These are phyloP conservation scores for Lachancea kluyveri DNA, from an alignment of 805 yeast species.

Conservation along the genomic window DNA sequence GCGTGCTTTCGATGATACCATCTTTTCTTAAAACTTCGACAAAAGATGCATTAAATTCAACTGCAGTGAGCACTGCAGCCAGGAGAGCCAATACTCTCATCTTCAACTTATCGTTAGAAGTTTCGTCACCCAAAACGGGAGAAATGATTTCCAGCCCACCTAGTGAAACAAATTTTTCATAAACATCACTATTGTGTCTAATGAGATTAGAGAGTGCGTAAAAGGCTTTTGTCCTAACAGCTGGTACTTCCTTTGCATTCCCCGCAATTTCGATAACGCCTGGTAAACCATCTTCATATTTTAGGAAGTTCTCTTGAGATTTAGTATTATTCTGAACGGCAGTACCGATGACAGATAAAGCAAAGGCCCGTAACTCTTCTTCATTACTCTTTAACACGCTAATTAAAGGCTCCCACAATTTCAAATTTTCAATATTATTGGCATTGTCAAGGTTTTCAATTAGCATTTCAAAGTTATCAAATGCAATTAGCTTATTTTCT, in stretches of 20 bases:
- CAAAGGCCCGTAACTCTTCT: constrained; percentile 44
- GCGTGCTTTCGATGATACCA: constrained; percentile 22
- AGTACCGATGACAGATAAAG: constrained; percentile 75
- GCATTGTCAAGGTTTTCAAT: constrained; percentile 94
- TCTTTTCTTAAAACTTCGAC: constrained; percentile 33
- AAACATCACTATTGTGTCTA: constrained; percentile 59
- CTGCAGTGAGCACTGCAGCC: constrained; percentile 54
- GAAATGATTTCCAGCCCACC: constrained; percentile 60
- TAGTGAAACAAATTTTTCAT: constrained; percentile 44
- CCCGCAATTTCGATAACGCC: constrained; percentile 39
- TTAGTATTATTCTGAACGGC: constrained; percentile 88
- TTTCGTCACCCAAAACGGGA: constrained; percentile 19
- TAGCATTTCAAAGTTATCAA: constrained; percentile 89
- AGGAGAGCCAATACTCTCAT: constrained; percentile 52
- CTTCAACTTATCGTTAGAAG: constrained; percentile 35
- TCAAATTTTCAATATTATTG: constrained; percentile 77
- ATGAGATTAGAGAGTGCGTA: constrained; percentile 72
- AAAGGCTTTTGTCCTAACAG: constrained; percentile 54
- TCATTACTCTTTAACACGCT: constrained; percentile 41
- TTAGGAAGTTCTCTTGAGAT: constrained; percentile 61
- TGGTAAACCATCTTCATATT: constrained; percentile 42
- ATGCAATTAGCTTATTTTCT: constrained; percentile 65
- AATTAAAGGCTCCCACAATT: constrained; percentile 74
- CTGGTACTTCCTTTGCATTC: constrained; percentile 20
- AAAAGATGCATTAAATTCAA: constrained; percentile 35